Conservation (phyloP, 352 stramenopile genomes). For the Phytophthora foliorum region DNA sequence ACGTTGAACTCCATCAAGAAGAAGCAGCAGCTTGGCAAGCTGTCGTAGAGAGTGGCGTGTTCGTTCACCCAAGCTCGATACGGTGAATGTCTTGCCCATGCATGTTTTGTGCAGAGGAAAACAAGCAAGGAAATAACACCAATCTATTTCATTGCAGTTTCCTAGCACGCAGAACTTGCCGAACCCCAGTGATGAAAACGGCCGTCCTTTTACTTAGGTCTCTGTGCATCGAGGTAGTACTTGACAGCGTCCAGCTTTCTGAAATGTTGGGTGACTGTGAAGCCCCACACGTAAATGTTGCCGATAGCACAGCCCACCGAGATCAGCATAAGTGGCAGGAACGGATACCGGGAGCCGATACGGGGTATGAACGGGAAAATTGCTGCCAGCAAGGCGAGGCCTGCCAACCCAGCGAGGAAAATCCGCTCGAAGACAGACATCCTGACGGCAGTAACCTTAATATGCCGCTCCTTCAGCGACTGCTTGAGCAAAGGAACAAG, state of each 20-base stretch:
- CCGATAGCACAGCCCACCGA: slow-evolving; percentile 77
- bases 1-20: slow-evolving; percentile 88
- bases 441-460: slow-evolving; percentile 67
- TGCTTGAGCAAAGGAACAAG: slow-evolving; percentile 77
- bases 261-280: slow-evolving; percentile 69
- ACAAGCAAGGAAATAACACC: slow-evolving; percentile 28
- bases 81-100: slow-evolving; percentile 21
- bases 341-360: slow-evolving; percentile 61
- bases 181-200: no score
- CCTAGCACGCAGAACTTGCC: no score
- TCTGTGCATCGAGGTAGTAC: slow-evolving; percentile 64
- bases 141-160: slow-evolving; percentile 33
- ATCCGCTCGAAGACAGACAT: slow-evolving; percentile 66
- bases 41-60: slow-evolving; percentile 46
- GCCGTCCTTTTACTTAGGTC: slow-evolving; percentile 23
- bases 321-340: slow-evolving; percentile 85
- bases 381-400: slow-evolving; percentile 44
- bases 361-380: slow-evolving; percentile 68
- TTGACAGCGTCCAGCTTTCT: slow-evolving; percentile 77
- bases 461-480: slow-evolving; percentile 75
- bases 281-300: slow-evolving; percentile 83
- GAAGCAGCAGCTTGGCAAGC: slow-evolving; percentile 86
- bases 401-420: slow-evolving; percentile 57
- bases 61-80: not conserved
- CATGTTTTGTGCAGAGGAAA: slow-evolving; percentile 23